Base-by-base conservation (phyloP, 2,329 filamentous ascomycete genomes). In the Phyllosticta ampelicida region DNA sequence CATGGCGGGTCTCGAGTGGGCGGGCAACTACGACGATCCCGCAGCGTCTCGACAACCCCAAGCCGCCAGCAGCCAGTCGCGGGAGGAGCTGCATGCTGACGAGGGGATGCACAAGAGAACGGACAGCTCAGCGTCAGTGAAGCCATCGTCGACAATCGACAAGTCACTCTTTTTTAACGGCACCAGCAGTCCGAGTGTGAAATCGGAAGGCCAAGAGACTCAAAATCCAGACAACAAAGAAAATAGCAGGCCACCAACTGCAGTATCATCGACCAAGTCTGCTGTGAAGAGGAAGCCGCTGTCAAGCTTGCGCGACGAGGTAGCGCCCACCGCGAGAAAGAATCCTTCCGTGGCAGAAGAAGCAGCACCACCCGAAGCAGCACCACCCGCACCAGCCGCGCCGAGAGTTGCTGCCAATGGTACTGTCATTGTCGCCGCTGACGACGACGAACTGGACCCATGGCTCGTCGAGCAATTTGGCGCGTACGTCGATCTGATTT, bases 381-480 rank as follows among this genome's bases (percentile, higher is more conserved):
- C 44, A 21, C 30, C 29, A 61, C 53, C 44, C n/a, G n/a, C 21
- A 29, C 36, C 29, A 61, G 50, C 44, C n/a, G n/a, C 21, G 21
- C 36, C 36, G 51, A 53, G 18, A 10, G 16, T 50, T 53, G 19
- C 36, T 30, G 48, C 29, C 13, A 44, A 19, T 11, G 48, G 19
- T n/a, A 9, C 30, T 13, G 21, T 29, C 3, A 53, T 13, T 11
- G 19, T 18, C 21, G 51, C 18, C 29, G 48, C 21, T 2, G 30
- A 13, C 9, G 44, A 28, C 59, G 65, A 70, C 52, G 70, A 67
- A 52, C 62, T 74, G 1, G 68, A 73, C 50, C 65, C 67, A 1
- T 75, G 72, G 71, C 60, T 75, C 5, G 65, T 70, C 16, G 60
- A 65, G 28, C 71, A 74, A 60, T 73, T 73, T 54, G 73, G 72